Evolutionary conservation across 2,329 filamentous ascomycete species (phyloP).

Genomic region (Albophoma yamanashiensis): DNA sequence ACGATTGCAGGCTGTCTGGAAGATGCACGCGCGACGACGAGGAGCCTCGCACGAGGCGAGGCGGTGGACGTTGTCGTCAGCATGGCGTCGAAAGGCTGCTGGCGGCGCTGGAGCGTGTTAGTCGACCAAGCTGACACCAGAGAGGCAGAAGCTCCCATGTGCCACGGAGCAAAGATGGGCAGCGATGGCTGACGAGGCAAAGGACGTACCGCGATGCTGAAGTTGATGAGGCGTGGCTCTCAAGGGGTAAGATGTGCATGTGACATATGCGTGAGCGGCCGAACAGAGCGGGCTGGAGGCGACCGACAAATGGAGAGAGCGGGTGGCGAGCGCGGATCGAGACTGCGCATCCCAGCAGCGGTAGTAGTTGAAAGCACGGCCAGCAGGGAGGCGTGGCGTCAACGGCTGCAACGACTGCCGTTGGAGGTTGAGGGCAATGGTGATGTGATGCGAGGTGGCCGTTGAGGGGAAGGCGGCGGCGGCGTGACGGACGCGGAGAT

Average conservation of each 20-base stretch:
- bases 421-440: neutral
- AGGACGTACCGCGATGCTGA: neutral
- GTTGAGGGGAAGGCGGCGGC: neutral
- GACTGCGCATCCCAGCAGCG: neutral
- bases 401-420: neutral
- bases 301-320: neutral
- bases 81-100: constrained; percentile 1
- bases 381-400: neutral
- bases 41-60: neutral
- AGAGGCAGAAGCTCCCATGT: neutral
- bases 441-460: neutral
- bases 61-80: neutral
- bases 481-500: neutral
- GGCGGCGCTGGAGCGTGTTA: neutral
- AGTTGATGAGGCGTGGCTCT: neutral
- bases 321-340: neutral
- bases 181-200: neutral
- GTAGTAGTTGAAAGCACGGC: neutral
- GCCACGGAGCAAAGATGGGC: neutral
- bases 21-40: neutral
- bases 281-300: neutral
- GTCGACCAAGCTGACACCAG: neutral
- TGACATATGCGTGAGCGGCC: neutral
- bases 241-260: neutral
- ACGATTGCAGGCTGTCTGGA: neutral